Conservation (phyloP, 345 rosid genomes). For the Linum trigynum region DNA sequence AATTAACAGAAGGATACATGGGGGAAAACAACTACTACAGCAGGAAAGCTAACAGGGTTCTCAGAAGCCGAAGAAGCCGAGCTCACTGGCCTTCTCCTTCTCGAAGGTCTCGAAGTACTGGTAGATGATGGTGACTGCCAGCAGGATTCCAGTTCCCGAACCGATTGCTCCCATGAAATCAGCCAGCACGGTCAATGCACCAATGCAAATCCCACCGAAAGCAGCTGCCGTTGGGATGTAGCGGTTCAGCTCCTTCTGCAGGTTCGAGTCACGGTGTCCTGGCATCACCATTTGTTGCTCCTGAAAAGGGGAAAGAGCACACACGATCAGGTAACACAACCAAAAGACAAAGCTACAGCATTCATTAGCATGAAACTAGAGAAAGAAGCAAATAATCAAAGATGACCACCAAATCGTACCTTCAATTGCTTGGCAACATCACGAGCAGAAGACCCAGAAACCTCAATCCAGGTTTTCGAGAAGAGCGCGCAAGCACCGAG, state of each 20-base stretch:
- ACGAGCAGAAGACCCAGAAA: slow-evolving; percentile 5
- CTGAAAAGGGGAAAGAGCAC: not conserved
- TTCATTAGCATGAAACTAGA: not conserved
- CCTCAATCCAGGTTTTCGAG: slow-evolving; percentile 6
- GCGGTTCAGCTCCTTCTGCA: slow-evolving; percentile 4
- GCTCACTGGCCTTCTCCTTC: slow-evolving; percentile 7
- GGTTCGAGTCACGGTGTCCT: slow-evolving; percentile 1
- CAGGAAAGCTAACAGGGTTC: not conserved
- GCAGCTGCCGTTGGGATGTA: slow-evolving; percentile 9
- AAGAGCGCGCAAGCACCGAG: slow-evolving; percentile 5
- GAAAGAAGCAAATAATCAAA: not conserved
- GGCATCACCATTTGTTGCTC: slow-evolving; percentile 11
- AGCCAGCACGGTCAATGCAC: slow-evolving; percentile 2
- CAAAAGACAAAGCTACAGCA: not conserved
- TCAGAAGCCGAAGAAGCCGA: slow-evolving; percentile 6
- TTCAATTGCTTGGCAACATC: slow-evolving; percentile 7
- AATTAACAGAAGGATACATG: not conserved
- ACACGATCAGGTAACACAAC: not conserved
- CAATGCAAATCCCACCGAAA: slow-evolving; percentile 5
- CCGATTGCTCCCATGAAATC: slow-evolving; percentile 6
- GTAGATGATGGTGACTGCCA: slow-evolving; percentile 1
- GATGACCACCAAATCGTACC: not conserved
- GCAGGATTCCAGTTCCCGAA: slow-evolving; percentile 4
- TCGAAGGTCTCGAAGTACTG: slow-evolving; percentile 6
- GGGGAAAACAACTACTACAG: not conserved